A percentile compares a stretch with the other conserved stretches of the same genome.
Evolutionary conservation across 805 yeast genomes (phyloP).

Genomic region (Schizosaccharomyces lindneri): DNA sequence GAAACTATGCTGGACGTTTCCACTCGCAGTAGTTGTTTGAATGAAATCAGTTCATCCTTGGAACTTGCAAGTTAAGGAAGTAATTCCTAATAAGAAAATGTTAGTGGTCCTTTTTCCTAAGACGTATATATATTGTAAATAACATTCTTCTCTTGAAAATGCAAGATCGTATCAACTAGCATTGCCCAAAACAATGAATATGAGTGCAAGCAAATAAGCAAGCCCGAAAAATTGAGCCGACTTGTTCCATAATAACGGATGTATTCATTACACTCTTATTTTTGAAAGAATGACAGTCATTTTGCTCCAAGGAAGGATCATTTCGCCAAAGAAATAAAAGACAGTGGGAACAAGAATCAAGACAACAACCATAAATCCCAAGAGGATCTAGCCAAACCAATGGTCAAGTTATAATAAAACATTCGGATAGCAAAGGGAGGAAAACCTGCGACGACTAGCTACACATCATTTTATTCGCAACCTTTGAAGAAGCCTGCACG

Average conservation of each 20-base stretch:
- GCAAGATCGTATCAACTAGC: too few relatives aligned
- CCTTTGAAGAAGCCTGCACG: background rate
- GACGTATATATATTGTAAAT: too few relatives aligned
- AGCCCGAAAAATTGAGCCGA: too few relatives aligned
- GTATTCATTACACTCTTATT: too few relatives aligned
- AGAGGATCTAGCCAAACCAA: background rate
- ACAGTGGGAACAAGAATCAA: background rate
- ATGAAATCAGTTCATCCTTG: too few relatives aligned
- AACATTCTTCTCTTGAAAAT: too few relatives aligned
- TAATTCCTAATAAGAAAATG: too few relatives aligned
- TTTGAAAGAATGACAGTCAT: background rate
- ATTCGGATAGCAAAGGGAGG: background rate
- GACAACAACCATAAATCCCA: background rate
- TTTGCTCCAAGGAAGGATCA: background rate
- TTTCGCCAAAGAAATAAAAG: background rate
- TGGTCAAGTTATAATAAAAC: background rate
- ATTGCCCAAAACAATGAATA: background rate
- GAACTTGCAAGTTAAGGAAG: background rate
- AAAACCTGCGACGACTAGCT: background rate
- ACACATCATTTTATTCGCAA: background rate
- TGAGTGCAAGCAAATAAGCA: background rate
- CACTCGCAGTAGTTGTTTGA: too few relatives aligned
- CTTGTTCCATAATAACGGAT: too few relatives aligned
- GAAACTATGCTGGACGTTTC: too few relatives aligned
- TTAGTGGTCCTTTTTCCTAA: too few relatives aligned